Evolutionary conservation across 345 rosid species (phyloP), one percentile per base, ranked within the genome.

Genomic region (Acer yangbiense): DNA sequence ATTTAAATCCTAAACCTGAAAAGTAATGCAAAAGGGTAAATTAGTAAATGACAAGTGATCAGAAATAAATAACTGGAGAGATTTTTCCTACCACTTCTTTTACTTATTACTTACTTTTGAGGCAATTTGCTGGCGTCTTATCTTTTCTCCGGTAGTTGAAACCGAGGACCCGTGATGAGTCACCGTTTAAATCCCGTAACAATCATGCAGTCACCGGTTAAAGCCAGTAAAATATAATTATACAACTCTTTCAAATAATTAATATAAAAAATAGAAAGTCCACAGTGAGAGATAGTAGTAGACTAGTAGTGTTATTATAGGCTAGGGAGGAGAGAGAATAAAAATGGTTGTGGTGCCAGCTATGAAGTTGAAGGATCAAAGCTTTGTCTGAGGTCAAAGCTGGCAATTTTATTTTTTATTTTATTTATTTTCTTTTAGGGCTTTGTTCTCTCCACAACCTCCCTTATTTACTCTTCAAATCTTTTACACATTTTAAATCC

Each of bases 301-400:
- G 82, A 35, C 7, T 50, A 54, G 58, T 78, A 72, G 82, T 18
- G 68, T 23, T 17, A 66, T 85, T 69, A 66, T 58, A 80, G 68
- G 62, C 66, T 23, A 32, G 21, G 27, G 69, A 44, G 48, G 86
- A 81, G 69, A 89, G 87, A 90, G 89, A 89, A 89, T 88, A 82
- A 81, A 77, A 74, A 60, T 61, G 83, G 80, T 64, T 86, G 9
- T 83, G 92, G 58, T 89, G 95, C 92, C 98, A 91, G 98, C 98
- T 90, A 82, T 80, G 95, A 87, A 86, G 71, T 75, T 76, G 89
- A 88, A 86, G 90, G 87, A 92, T 86, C 86, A 86, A 85, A 86
- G 86, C 87, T 87, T 86, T 87, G 87, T 86, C 89, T 85, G 74
- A 86, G 88, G 94, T 90, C 98, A 92, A 89, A 89, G 94, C 94